phyloP scores from a whole-genome alignment of 2,329 filamentous ascomycete genomes.

The Trichoderma gracile region DNA sequence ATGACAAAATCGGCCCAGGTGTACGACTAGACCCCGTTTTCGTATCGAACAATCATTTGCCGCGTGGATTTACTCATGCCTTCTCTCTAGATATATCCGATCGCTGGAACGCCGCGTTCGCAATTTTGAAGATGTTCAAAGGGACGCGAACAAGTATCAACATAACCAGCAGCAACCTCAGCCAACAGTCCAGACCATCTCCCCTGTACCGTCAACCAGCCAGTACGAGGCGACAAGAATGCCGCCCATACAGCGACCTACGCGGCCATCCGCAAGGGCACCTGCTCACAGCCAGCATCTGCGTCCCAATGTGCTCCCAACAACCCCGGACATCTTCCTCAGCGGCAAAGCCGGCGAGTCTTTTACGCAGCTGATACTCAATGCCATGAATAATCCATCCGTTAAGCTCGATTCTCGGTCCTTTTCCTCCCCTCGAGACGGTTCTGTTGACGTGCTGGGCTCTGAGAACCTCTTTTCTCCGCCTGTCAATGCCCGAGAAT shows the following conservation, averaged over 20 bases:
- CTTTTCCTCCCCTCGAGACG: conserved; percentile 7
- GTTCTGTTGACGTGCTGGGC: background rate
- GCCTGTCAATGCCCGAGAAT: conserved; percentile 4
- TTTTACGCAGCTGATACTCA: conserved; percentile 15
- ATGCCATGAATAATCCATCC: conserved; percentile 15
- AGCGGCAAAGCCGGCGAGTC: conserved; percentile 17
- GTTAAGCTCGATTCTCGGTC: conserved; percentile 6
- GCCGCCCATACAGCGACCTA: background rate
- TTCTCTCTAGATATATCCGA: conserved; percentile 1
- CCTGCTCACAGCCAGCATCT: background rate
- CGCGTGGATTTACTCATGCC: background rate
- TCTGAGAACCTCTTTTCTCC: background rate
- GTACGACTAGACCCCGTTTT: background rate
- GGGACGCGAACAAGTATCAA: conserved; percentile 2
- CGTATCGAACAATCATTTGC: background rate
- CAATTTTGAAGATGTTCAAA: conserved; percentile 13
- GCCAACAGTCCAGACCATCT: background rate
- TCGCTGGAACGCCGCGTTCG: conserved; percentile 16
- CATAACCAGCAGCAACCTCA: conserved; percentile 2
- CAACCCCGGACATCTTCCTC: conserved; percentile 17
- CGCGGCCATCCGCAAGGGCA: background rate
- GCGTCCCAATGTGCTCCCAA: conserved; percentile 4
- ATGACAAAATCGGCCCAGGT: conserved; percentile 17
- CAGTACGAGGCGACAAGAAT: conserved; percentile 3
- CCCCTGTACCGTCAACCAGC: conserved; percentile 1